Evolutionary conservation across 495 filamentous ascomycete genomes (phyloP).

Genomic region (Delitschia confertaspora): DNA sequence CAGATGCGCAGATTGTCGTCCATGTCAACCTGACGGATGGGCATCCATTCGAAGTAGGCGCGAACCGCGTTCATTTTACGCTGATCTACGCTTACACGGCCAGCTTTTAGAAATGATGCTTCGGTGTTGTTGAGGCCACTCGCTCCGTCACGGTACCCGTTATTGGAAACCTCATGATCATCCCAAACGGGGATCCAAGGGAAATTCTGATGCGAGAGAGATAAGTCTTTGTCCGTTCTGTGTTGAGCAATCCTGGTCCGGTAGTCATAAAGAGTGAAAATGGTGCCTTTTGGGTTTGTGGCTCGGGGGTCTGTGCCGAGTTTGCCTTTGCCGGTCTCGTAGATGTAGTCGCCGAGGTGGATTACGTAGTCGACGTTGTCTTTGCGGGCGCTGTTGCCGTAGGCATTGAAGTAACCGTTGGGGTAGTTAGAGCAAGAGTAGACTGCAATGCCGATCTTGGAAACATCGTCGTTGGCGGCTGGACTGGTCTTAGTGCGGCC

Average conservation of each 20-base stretch:
- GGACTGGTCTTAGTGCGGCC: constrained; percentile 34
- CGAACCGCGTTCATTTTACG: constrained; percentile 58
- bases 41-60: constrained; percentile 59
- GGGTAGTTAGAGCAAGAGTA: constrained; percentile 34
- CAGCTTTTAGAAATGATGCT: constrained; percentile 48
- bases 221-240: constrained; percentile 50
- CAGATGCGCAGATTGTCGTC: constrained; percentile 60
- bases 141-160: constrained; percentile 48
- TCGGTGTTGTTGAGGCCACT: constrained; percentile 49
- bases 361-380: constrained; percentile 57
- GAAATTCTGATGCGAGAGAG: constrained; percentile 46
- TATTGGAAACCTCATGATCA: constrained; percentile 57
- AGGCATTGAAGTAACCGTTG: constrained; percentile 51
- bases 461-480: constrained; percentile 19
- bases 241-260: constrained; percentile 51
- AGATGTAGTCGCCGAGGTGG: constrained; percentile 59
- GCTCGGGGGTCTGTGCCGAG: constrained; percentile 31
- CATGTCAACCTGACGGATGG: constrained; percentile 47
- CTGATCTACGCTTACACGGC: constrained; percentile 53
- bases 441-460: constrained; percentile 28
- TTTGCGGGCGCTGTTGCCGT: constrained; percentile 48
- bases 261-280: constrained; percentile 49
- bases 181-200: constrained; percentile 64
- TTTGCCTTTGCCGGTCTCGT: constrained; percentile 48
- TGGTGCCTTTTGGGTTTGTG: constrained; percentile 1